These are phyloP conservation scores for Penicillium cinerascens DNA, from an alignment of 495 filamentous ascomycete genomes.

Conservation along the genomic window DNA sequence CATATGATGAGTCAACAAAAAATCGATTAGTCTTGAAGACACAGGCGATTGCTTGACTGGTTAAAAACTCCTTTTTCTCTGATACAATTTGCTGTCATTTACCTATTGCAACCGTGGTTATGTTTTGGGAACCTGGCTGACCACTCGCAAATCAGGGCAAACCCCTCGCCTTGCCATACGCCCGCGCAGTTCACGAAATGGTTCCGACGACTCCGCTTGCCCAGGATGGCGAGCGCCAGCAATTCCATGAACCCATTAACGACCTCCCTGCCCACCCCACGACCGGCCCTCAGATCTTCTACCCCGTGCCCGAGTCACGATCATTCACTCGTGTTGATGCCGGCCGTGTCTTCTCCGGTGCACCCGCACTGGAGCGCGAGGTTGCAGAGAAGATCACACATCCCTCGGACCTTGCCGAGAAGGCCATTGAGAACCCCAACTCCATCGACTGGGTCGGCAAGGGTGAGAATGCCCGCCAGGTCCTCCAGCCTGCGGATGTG, in stretches of 20 bases:
- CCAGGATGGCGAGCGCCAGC: constrained; percentile 17
- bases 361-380: constrained; percentile 33
- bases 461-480: constrained; percentile 37
- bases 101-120: constrained; percentile 1
- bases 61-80: constrained; percentile 56
- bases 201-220: constrained; percentile 56
- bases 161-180: constrained; percentile 70
- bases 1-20: constrained; percentile 68
- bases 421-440: constrained; percentile 25
- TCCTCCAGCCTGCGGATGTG: constrained; percentile 76
- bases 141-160: constrained; percentile 57
- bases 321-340: constrained; percentile 87
- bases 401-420: constrained; percentile 26
- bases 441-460: constrained; percentile 44
- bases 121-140: constrained; percentile 14
- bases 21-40: constrained; percentile 99
- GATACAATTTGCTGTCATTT: constrained; percentile 21
- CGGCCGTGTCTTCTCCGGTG: constrained; percentile 72
- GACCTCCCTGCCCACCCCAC: constrained; percentile 79
- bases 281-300: constrained; percentile 82
- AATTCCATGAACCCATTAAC: constrained; percentile 80
- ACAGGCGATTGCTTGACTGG: constrained; percentile 53
- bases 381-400: constrained; percentile 22
- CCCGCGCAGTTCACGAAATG: constrained; percentile 74
- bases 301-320: constrained; percentile 85